Evolutionary conservation across 1,139 yeast species (phyloP), one percentile per base, ranked within the genome.

Genomic region (Lodderomyces margitis): DNA sequence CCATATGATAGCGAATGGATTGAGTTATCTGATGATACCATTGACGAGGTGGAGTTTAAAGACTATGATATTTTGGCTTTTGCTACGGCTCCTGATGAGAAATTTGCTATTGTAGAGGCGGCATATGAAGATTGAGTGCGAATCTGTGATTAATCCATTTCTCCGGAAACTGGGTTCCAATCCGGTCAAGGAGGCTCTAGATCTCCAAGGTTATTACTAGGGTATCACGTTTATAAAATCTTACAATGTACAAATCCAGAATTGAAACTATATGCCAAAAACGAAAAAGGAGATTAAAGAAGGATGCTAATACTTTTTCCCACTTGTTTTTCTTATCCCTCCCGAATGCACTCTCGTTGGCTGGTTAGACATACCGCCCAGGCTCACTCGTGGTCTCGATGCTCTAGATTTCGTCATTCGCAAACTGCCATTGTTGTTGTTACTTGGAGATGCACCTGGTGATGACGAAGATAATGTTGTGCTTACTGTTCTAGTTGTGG

Each of bases 401-500:
- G 49, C 36, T 45, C 74, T 56, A 6, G 73, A 56, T 48, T 67
- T 68, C 20, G 70, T 66, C 31, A 66, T 50, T 46, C 61, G 63
- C 39, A 63, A 56, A 28, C 57, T 44, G 17, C 25, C 34, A 14
- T 20, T 8, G n/a, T 9, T 19, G n/a, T 9, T 19, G 27, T 34
- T 38, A 14, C 33, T 40, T 12, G 62, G 53, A 2, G 70, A 60
- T 7, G 67, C 57, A 3, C 62, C 53, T 37, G 28, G 28, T 5
- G 36, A 20, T 3, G 78, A 68, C 5, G 78, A 73, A 9, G 75
- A 67, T 37, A 74, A 59, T 4, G 75, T 65, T 12, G 72, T 68
- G 53, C 75, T 71, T 14, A 66, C 67, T 1, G 77, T 72, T 37
- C 78, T 59, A 8, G 78, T 74, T 28, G 75, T 72, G 2, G 78